A percentile compares a stretch with the other conserved stretches of the same genome.
Evolutionary conservation across 129 eudicot species (phyloP).

Genomic region (Calendula officinalis): DNA sequence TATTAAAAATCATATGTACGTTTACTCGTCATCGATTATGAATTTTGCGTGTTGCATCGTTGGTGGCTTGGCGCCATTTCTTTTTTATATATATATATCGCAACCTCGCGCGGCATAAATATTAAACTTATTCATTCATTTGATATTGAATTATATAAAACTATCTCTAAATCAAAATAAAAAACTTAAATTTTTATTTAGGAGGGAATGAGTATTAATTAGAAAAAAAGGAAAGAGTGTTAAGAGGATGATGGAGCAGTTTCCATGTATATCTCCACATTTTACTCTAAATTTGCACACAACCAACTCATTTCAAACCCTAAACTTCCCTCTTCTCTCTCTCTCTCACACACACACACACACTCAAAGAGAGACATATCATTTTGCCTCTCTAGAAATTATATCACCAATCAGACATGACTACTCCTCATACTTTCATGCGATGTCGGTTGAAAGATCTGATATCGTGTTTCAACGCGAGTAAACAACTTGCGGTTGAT

Average conservation of each 20-base stretch:
- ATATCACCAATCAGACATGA: slow-evolving; percentile 30
- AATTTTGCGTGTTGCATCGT: too few relatives aligned
- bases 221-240: slow-evolving; percentile 1
- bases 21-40: too few relatives aligned
- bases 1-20: too few relatives aligned
- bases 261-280: slow-evolving; percentile 44
- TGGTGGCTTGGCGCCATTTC: too few relatives aligned
- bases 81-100: too few relatives aligned
- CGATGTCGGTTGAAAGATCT: slow-evolving; percentile 49
- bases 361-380: background rate
- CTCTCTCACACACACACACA: slow-evolving; percentile 6
- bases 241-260: slow-evolving; percentile 25
- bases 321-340: slow-evolving; percentile 22
- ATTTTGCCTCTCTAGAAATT: background rate
- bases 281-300: slow-evolving; percentile 22
- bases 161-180: background rate
- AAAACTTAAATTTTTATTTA: background rate
- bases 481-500: slow-evolving; percentile 30
- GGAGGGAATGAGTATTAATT: slow-evolving; percentile 12
- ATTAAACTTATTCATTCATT: too few relatives aligned
- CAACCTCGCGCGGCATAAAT: too few relatives aligned
- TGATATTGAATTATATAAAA: too few relatives aligned
- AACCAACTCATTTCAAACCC: slow-evolving; percentile 29
- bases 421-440: slow-evolving; percentile 36
- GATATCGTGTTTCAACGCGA: slow-evolving; percentile 52